phyloP scores from a whole-genome alignment of 768 basidiomycete genomes.

The Tephrocybe sp. region DNA sequence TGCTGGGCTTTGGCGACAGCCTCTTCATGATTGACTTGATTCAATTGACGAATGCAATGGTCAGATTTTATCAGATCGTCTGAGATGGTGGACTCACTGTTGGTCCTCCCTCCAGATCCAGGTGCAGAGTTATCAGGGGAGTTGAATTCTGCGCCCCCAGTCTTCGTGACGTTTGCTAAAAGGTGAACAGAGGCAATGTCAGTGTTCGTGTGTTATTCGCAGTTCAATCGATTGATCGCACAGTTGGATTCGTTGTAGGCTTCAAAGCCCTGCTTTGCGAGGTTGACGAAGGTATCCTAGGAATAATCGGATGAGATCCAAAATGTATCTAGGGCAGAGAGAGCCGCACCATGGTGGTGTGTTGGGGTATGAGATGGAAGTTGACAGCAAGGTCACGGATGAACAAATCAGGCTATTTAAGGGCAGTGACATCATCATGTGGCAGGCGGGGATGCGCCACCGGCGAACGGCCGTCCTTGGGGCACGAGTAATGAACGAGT shows the following conservation, averaged over 20 bases:
- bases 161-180: conserved; percentile 45
- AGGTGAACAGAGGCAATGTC: conserved; percentile 11
- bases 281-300: conserved; percentile 64
- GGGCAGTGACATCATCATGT: no score
- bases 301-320: background rate
- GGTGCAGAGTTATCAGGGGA: conserved; percentile 46
- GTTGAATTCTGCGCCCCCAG: conserved; percentile 67
- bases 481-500: no score
- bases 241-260: conserved; percentile 51
- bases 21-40: conserved; percentile 60
- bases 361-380: conserved; percentile 9
- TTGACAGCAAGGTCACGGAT: background rate
- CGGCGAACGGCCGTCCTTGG: conserved; percentile 32
- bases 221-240: conserved; percentile 22
- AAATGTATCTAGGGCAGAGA: background rate
- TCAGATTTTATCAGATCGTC: conserved; percentile 1
- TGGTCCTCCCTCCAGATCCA: conserved; percentile 21
- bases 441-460: no score
- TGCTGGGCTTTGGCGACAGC: conserved; percentile 53
- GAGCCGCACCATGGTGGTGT: conserved; percentile 13
- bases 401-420: background rate
- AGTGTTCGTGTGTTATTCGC: conserved; percentile 16
- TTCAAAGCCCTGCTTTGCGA: conserved; percentile 66
- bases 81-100: conserved; percentile 26
- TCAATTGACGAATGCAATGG: background rate